phyloP scores from a whole-genome alignment of 108 stramenopile genomes.

The Conticribra guillardii region DNA sequence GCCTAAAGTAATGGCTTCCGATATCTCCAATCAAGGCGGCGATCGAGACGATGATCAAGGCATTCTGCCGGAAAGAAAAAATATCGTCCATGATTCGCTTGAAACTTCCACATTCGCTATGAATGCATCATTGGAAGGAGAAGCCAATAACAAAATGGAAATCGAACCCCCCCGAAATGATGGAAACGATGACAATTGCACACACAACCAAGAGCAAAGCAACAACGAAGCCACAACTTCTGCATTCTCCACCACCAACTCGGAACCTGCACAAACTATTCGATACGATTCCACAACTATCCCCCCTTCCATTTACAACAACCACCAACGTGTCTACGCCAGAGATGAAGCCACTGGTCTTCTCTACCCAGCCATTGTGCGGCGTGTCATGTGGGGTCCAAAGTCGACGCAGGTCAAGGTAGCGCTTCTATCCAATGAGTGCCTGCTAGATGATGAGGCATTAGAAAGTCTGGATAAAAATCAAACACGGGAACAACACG shows the following conservation, averaged over 20 bases:
- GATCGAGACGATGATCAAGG: too few species aligned
- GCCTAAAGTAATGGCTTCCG: too few species aligned
- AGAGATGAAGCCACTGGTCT: constrained; percentile 62
- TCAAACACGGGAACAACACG: constrained; percentile 7
- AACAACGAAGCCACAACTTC: not conserved
- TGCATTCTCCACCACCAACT: not conserved
- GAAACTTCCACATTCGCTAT: too few species aligned
- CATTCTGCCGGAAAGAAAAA: too few species aligned
- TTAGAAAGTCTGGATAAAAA: not conserved
- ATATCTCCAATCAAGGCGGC: too few species aligned
- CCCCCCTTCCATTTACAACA: constrained; percentile 13
- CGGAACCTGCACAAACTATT: not conserved
- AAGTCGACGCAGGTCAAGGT: constrained; percentile 27
- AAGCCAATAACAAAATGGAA: not conserved
- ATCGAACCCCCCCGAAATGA: not conserved
- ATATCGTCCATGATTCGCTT: too few species aligned
- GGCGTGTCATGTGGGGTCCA: constrained; percentile 54
- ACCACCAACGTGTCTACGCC: constrained; percentile 57
- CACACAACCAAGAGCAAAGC: not conserved
- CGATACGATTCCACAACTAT: not conserved
- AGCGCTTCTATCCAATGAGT: not conserved
- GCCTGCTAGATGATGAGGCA: not conserved
- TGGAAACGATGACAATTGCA: not conserved
- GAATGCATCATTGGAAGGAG: too few species aligned
- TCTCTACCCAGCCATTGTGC: constrained; percentile 62